Evolutionary conservation across 192 early-diverging fungal genomes (phyloP), one percentile per base, ranked within the genome.

Genomic region (Mortierella claussenii): DNA sequence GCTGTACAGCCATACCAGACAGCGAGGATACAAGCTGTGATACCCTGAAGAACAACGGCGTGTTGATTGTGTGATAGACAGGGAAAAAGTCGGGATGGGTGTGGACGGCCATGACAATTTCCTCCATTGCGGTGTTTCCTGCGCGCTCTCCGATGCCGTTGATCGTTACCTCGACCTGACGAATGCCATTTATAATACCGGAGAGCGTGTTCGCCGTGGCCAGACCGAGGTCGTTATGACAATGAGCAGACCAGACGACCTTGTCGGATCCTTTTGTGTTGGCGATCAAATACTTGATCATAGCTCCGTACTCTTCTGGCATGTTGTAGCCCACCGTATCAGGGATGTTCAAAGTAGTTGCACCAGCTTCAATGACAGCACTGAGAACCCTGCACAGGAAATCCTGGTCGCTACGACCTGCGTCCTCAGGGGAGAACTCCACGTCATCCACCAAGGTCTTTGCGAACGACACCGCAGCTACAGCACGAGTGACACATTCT

Each of bases 111-210:
- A 98, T 97, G 20, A 97, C 93, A 12, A 98, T 85, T 80, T 98
- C 96, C 69, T 98, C 97, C 69, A 98, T 82, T 18, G 97, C 86
- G 5, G 97, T 98, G 81, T 98, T 98, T 46, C 97, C 96, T 23
- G 97, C 97, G 55, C 97, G 95, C 83, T 98, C 97, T 55, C 97
- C 97, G 66, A 98, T 98, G 30, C 97, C 97, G 84, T 97, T 97
- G 70, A 98, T 94, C 0, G 97, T 96, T 10, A 97, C 95, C 68
- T 98, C 97, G 11, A 98, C 94, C 64, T 98, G 97, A 10, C 96
- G 88, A 17, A 96, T 96, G 36, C 97, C 97, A 79, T 94, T 96
- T 42, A 65, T 69, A 46, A 98, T 85, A 40, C 95, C 97, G 28
- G 96, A 89, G 15, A 98, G 86, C 5, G 96, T 95, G 78, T 98